These are phyloP conservation scores for Phialemoniopsis sp. DNA, from an alignment of 2,329 filamentous ascomycete species.

Conservation along the genomic window DNA sequence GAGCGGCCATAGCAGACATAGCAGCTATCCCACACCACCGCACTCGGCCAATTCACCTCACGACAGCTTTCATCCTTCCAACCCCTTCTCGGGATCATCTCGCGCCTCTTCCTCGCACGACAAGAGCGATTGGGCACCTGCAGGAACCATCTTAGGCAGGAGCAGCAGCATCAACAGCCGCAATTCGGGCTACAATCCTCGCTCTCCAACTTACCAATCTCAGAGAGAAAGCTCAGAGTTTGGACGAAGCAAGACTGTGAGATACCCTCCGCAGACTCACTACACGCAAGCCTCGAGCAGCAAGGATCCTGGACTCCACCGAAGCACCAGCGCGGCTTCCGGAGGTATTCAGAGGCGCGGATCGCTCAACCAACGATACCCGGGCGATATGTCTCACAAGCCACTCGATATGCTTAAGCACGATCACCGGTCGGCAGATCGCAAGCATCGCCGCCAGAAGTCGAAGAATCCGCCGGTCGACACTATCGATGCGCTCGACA, in stretches of 20 bases:
- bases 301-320: slow-evolving; percentile 2
- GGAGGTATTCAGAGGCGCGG: slow-evolving; percentile 14
- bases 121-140: slow-evolving; percentile 7
- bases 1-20: slow-evolving; percentile 5
- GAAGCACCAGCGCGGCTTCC: slow-evolving; percentile 14
- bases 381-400: slow-evolving; percentile 60
- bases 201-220: neutral
- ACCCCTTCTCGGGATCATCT: slow-evolving; percentile 30
- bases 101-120: slow-evolving; percentile 10
- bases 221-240: neutral
- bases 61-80: slow-evolving; percentile 39
- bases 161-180: slow-evolving; percentile 9
- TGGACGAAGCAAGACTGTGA: neutral
- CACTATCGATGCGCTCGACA: slow-evolving; percentile 76
- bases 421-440: slow-evolving; percentile 62
- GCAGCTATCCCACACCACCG: slow-evolving; percentile 41
- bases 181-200: slow-evolving; percentile 2
- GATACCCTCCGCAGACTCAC: slow-evolving; percentile 14
- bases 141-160: slow-evolving; percentile 9
- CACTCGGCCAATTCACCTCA: slow-evolving; percentile 48
- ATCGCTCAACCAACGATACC: slow-evolving; percentile 56
- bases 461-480: slow-evolving; percentile 53
- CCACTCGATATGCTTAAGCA: slow-evolving; percentile 64
- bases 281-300: slow-evolving; percentile 21
- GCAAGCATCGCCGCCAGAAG: slow-evolving; percentile 58